These are phyloP conservation scores for Trichoderma simmonsii DNA, from an alignment of 2,329 filamentous ascomycete genomes.

Conservation along the genomic window DNA sequence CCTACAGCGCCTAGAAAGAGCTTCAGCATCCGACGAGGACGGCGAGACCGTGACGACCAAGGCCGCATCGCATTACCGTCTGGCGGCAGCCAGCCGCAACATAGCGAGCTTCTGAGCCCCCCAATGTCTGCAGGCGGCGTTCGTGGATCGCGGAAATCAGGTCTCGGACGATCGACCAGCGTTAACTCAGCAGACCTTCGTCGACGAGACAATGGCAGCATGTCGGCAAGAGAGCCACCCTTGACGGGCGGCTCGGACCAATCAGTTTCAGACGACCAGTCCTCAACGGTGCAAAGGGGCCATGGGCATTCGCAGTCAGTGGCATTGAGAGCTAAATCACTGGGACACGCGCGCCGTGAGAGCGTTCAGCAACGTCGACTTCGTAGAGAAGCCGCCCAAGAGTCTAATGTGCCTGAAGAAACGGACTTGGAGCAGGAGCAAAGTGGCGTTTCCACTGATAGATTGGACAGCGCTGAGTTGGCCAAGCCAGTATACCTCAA, in stretches of 20 bases:
- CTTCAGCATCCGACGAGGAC: slow-evolving; percentile 71
- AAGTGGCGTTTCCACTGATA: slow-evolving; percentile 59
- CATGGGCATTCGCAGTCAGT: slow-evolving; percentile 55
- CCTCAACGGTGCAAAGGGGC: slow-evolving; percentile 49
- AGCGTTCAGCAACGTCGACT: slow-evolving; percentile 85
- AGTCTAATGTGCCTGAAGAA: slow-evolving; percentile 84
- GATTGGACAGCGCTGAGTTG: slow-evolving; percentile 67
- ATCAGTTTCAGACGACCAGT: slow-evolving; percentile 56
- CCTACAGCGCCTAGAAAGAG: slow-evolving; percentile 69
- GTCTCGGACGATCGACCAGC: slow-evolving; percentile 81
- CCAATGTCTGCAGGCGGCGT: slow-evolving; percentile 59
- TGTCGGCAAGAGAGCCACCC: slow-evolving; percentile 60
- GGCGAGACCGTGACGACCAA: slow-evolving; percentile 52
- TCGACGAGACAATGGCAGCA: slow-evolving; percentile 50
- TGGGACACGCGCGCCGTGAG: slow-evolving; percentile 84
- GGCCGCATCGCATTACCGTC: slow-evolving; percentile 48
- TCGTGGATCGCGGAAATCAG: slow-evolving; percentile 58
- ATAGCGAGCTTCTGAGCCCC: slow-evolving; percentile 74
- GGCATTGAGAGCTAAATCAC: slow-evolving; percentile 75
- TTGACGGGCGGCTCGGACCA: slow-evolving; percentile 77
- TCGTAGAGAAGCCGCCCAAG: slow-evolving; percentile 66
- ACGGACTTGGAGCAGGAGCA: slow-evolving; percentile 74
- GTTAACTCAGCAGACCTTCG: slow-evolving; percentile 85
- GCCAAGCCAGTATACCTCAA: slow-evolving; percentile 95
- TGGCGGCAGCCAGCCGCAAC: slow-evolving; percentile 66